These are phyloP conservation scores for Trichoderma sp. DNA, from an alignment of 2,329 filamentous ascomycete genomes.

Conservation along the genomic window DNA sequence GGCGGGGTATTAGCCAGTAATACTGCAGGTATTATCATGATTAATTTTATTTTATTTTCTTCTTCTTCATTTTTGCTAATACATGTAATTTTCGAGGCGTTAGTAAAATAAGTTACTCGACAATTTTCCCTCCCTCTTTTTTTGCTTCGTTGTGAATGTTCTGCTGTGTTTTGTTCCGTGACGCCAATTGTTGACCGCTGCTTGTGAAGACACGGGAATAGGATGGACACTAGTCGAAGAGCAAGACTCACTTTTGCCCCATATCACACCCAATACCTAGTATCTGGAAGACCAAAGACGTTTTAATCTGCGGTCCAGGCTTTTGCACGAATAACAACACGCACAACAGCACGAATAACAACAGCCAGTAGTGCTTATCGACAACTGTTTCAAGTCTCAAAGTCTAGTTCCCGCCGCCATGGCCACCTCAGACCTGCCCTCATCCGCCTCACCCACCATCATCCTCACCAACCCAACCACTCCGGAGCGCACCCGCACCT, in stretches of 20 bases:
- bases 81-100: background rate
- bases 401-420: background rate
- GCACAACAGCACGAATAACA: background rate
- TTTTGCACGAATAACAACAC: background rate
- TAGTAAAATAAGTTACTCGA: background rate
- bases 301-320: background rate
- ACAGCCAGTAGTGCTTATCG: background rate
- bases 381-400: background rate
- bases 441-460: slow-evolving; percentile 34
- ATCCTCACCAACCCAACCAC: slow-evolving; percentile 60
- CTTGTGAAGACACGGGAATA: background rate
- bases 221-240: background rate
- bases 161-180: background rate
- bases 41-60: background rate
- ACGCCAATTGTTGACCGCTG: background rate
- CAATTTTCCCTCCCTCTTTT: background rate
- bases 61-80: background rate
- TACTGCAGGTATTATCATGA: too few relatives aligned
- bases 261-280: background rate
- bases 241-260: background rate
- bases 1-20: background rate
- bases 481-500: slow-evolving; percentile 58
- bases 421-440: slow-evolving; percentile 31
- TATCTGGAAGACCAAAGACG: background rate
- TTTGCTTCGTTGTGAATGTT: background rate